phyloP scores from a whole-genome alignment of 148 eudicot species.

The Suaeda aralocaspica region DNA sequence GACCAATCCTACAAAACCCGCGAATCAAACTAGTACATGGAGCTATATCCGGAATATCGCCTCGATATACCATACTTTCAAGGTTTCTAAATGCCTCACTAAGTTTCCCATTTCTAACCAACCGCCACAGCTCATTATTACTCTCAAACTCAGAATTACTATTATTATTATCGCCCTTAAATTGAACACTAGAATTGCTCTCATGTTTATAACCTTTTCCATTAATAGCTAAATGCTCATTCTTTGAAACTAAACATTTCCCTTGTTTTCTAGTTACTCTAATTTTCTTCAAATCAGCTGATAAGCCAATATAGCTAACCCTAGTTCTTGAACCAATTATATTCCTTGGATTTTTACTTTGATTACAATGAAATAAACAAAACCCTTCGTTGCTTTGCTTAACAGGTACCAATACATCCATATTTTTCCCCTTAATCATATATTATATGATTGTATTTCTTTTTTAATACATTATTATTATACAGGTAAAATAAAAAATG shows the following conservation, averaged over 20 bases:
- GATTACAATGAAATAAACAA: conserved; percentile 38
- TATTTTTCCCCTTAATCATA: conserved; percentile 9
- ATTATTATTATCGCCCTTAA: conserved; percentile 18
- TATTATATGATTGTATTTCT: not conserved
- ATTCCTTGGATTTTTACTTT: conserved; percentile 16
- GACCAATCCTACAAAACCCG: conserved; percentile 52
- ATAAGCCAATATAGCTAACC: conserved; percentile 21
- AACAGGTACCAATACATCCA: conserved; percentile 39
- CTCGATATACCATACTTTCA: conserved; percentile 55
- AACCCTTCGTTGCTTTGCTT: conserved; percentile 53
- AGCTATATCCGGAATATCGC: conserved; percentile 58
- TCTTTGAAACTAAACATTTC: conserved; percentile 29
- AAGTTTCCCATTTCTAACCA: conserved; percentile 56
- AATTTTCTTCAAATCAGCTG: conserved; percentile 17
- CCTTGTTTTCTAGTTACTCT: conserved; percentile 24
- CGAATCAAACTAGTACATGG: conserved; percentile 67
- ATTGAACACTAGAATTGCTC: conserved; percentile 19
- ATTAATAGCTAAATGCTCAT: conserved; percentile 36
- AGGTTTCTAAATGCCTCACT: conserved; percentile 50
- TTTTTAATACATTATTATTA: not conserved
- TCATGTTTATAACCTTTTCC: conserved; percentile 32
- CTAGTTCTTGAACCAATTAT: conserved; percentile 13
- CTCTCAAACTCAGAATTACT: conserved; percentile 38
- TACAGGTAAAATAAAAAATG: not conserved
- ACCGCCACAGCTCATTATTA: conserved; percentile 42